Percentiles rank a stretch among this genome's conserved stretches.
These are phyloP conservation scores for Clonostachys rhizophaga DNA, from an alignment of 2,329 filamentous ascomycete genomes.

Conservation along the genomic window DNA sequence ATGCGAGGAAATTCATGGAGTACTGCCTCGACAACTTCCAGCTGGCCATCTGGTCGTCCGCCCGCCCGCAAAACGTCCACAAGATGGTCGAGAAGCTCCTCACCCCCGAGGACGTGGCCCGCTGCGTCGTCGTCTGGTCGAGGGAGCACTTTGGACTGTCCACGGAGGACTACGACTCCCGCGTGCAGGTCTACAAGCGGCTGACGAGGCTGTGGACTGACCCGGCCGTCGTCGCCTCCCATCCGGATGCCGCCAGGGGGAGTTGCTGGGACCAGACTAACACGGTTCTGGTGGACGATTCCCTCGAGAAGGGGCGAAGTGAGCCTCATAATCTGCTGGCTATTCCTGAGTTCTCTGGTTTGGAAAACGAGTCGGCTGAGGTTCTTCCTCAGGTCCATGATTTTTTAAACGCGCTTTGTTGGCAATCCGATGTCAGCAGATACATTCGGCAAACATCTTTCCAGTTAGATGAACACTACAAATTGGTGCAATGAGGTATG, in stretches of 20 bases:
- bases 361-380: constrained; percentile 27
- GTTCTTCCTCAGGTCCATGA: constrained; percentile 57
- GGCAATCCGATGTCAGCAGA: constrained; percentile 56
- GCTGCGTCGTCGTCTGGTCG: constrained; percentile 70
- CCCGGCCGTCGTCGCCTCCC: constrained; percentile 30
- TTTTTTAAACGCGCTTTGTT: constrained; percentile 51
- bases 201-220: constrained; percentile 68
- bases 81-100: constrained; percentile 65
- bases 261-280: constrained; percentile 73
- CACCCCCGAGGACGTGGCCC: constrained; percentile 38
- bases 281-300: constrained; percentile 88
- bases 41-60: constrained; percentile 90
- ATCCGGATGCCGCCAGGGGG: constrained; percentile 32
- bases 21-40: constrained; percentile 72
- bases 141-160: constrained; percentile 72
- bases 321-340: constrained; percentile 82
- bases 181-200: constrained; percentile 88
- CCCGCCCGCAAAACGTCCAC: constrained; percentile 66
- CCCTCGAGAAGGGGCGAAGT: constrained; percentile 68
- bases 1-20: constrained; percentile 63
- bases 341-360: constrained; percentile 70
- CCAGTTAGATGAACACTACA: constrained; percentile 15
- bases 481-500: too few relatives aligned
- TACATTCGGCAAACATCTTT: constrained; percentile 53
- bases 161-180: constrained; percentile 55